phyloP scores from a whole-genome alignment of 2,329 filamentous ascomycete species.

The Knufia petricola region DNA sequence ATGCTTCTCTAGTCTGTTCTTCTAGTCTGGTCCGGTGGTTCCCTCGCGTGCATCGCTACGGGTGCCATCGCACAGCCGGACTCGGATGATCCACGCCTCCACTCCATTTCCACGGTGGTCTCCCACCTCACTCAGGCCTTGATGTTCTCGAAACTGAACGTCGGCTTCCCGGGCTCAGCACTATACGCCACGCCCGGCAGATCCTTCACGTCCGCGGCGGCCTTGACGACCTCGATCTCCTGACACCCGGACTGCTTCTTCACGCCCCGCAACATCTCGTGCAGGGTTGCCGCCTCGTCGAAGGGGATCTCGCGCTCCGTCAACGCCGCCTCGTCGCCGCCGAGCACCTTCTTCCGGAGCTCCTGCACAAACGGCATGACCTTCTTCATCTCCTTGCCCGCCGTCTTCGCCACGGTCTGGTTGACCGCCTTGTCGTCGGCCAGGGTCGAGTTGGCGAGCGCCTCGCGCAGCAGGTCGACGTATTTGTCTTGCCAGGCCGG shows the following conservation, averaged over 20 bases:
- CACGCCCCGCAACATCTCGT: constrained; percentile 68
- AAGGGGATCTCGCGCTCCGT: constrained; percentile 80
- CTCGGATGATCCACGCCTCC: too few species aligned
- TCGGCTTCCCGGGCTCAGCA: constrained; percentile 73
- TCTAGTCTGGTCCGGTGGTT: too few species aligned
- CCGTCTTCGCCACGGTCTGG: constrained; percentile 68
- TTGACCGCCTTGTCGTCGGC: constrained; percentile 72
- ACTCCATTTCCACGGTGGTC: too few species aligned
- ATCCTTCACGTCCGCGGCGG: constrained; percentile 53
- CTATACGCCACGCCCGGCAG: constrained; percentile 55
- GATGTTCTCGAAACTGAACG: constrained; percentile 78
- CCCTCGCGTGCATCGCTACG: too few species aligned
- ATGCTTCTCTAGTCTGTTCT: too few species aligned
- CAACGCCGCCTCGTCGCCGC: constrained; percentile 55
- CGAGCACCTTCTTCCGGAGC: constrained; percentile 65
- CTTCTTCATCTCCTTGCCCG: constrained; percentile 71
- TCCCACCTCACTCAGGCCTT: too few species aligned
- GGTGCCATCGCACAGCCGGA: too few species aligned
- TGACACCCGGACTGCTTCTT: constrained; percentile 65
- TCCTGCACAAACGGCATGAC: constrained; percentile 93
- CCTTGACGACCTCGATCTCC: constrained; percentile 60
- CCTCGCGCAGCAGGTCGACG: constrained; percentile 65
- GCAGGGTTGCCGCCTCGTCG: constrained; percentile 67
- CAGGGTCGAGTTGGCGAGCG: constrained; percentile 55
- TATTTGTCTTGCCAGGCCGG: constrained; percentile 89